Percentiles rank a stretch among this genome's conserved stretches.
Conservation (phyloP, 371 early-diverging fungal genomes). For the Rhizomucor miehei region DNA sequence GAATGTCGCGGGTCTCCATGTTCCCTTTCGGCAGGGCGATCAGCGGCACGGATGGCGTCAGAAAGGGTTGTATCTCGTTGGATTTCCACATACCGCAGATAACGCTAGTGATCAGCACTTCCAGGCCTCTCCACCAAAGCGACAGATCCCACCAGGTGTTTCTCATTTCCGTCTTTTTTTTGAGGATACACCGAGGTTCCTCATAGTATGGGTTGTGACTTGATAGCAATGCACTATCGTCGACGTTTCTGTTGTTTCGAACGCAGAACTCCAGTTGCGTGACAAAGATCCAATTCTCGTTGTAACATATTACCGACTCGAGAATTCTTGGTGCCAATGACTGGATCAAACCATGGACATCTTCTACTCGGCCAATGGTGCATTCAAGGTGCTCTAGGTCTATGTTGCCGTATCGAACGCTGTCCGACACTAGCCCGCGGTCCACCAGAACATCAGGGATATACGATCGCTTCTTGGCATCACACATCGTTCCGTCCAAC, state of each 20-base stretch:
- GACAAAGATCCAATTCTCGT: slow-evolving; percentile 1
- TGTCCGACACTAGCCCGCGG: not conserved
- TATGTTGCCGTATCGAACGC: not conserved
- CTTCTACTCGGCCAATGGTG: not conserved
- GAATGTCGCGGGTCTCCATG: not conserved
- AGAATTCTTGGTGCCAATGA: not conserved
- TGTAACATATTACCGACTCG: slow-evolving; percentile 1
- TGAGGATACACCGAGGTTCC: not conserved
- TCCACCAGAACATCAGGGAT: not conserved
- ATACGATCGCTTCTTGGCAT: not conserved
- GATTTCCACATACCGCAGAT: not conserved
- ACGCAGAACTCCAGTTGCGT: not conserved
- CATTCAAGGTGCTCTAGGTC: not conserved
- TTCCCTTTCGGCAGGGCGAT: not conserved
- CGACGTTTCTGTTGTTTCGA: not conserved
- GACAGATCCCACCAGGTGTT: not conserved
- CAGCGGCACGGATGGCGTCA: slow-evolving; percentile 1
- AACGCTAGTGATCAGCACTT: not conserved
- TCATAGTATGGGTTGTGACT: not conserved
- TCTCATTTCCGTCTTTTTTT: not conserved
- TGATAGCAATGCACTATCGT: not conserved
- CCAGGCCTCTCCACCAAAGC: not conserved
- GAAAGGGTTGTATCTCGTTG: not conserved
- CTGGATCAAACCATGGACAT: not conserved
- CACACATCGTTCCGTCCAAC: too few species aligned